Base-by-base conservation (phyloP, 23 red algal species). In the Gracilaria vermiculophylla region DNA sequence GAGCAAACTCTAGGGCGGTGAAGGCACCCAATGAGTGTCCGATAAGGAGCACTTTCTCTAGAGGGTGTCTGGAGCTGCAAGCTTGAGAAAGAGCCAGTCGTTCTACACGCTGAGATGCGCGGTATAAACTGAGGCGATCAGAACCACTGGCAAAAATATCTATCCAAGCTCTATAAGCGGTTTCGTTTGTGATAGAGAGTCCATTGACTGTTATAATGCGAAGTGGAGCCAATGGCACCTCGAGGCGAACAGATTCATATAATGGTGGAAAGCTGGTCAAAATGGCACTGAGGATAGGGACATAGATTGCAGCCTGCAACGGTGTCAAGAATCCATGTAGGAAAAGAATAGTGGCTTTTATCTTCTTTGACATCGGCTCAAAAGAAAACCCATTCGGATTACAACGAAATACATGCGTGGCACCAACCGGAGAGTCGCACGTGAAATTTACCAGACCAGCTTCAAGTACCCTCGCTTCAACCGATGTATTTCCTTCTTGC, bases 311-410 rank as follows among this genome's bases (percentile, higher is more conserved):
- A 73, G 67, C 67, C 37, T 73, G 20, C 35, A 28, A 45, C 13
- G 67, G 67, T 24, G 37, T 47, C 6, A 73, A 9, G 36, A 73
- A 73, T 6, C 67, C 67, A 29, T 73, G 67, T 9, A 73, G 67
- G 40, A 73, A 73, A 2, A 73, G 19, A 27, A 73, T 47, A 24
- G 37, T 73, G 23, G 67, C 67, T 24, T 47, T 73, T 23, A 32
- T 42, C 42, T 73, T 73, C 15, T 73, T 73, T 32, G 36, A 37
- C 5, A 4, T 48, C 1, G 42, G 67, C 32, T 73, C 37, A 47
- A 73, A 73, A 4, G 67, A 73, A 48, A 73, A 73, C 37, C 67
- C 67, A 27, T 73, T 73, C 23, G 67, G 67, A 47, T 73, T 73
- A 37, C 67, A 73, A 25, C 67, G 67, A 28, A 73, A 73, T 2